Percentiles rank a stretch among this genome's conserved stretches.
phyloP scores from a whole-genome alignment of 257 asterid species.

The Knoxia roxburghii region DNA sequence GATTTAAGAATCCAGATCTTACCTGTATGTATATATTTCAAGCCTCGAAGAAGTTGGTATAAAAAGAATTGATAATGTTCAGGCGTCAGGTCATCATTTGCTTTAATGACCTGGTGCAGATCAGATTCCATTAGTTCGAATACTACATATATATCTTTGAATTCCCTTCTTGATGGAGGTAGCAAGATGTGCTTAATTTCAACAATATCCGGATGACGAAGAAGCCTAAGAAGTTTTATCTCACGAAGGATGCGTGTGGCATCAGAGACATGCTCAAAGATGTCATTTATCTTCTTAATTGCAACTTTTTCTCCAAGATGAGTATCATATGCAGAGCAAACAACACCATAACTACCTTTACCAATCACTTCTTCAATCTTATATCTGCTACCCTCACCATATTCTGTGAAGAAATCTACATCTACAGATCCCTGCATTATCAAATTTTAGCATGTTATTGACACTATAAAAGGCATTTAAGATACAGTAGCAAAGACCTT shows the following conservation, averaged over 20 bases:
- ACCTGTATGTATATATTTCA: slow-evolving; percentile 92
- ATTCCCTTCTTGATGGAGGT: slow-evolving; percentile 94
- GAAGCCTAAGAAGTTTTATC: slow-evolving; percentile 93
- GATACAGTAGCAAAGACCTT: neutral
- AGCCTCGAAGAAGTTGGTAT: slow-evolving; percentile 86
- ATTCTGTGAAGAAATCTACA: slow-evolving; percentile 88
- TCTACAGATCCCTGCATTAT: slow-evolving; percentile 61
- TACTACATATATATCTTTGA: slow-evolving; percentile 89
- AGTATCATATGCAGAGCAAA: slow-evolving; percentile 90
- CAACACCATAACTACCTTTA: slow-evolving; percentile 96
- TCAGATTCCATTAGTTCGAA: slow-evolving; percentile 96
- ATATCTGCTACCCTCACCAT: slow-evolving; percentile 93
- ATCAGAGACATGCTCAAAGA: slow-evolving; percentile 92
- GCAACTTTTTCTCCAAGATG: slow-evolving; percentile 92
- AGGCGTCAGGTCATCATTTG: slow-evolving; percentile 81
- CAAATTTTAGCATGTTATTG: slow-evolving; percentile 14
- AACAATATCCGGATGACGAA: slow-evolving; percentile 94
- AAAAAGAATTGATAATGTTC: slow-evolving; percentile 88
- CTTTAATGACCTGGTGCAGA: slow-evolving; percentile 92
- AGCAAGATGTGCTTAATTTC: slow-evolving; percentile 90
- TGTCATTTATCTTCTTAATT: slow-evolving; percentile 87
- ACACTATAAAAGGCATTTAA: neutral
- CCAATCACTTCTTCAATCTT: slow-evolving; percentile 93
- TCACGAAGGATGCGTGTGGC: slow-evolving; percentile 95
- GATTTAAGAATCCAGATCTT: slow-evolving; percentile 7